Evolutionary conservation across 768 basidiomycete genomes (phyloP).

Genomic region (Lactifluus echinatus): DNA sequence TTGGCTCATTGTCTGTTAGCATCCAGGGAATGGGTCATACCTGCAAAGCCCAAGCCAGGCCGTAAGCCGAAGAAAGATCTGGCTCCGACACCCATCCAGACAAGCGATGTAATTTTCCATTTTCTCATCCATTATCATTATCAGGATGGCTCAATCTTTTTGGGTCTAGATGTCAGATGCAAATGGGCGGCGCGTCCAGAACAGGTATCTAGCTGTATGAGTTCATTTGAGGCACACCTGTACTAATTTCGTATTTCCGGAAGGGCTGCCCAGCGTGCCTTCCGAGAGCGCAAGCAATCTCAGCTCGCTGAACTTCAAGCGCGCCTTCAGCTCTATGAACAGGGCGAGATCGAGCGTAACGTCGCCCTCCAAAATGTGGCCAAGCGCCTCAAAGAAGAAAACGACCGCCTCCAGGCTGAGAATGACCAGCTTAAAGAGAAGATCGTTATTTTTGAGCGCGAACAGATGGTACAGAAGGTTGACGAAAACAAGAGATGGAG

Average conservation of each 20-base stretch:
- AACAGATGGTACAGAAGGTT: constrained; percentile 20
- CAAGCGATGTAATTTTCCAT: constrained; percentile 39
- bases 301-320: constrained; percentile 84
- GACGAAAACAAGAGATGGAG: constrained; percentile 51
- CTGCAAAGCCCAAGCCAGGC: constrained; percentile 79
- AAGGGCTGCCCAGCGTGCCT: constrained; percentile 84
- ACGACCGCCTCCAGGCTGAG: constrained; percentile 62
- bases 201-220: constrained; percentile 36
- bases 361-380: constrained; percentile 76
- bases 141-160: constrained; percentile 16
- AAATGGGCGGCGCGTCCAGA: constrained; percentile 67
- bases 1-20: constrained; percentile 34
- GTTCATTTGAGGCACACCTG: no score
- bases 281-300: constrained; percentile 82
- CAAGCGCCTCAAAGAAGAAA: constrained; percentile 81
- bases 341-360: constrained; percentile 85
- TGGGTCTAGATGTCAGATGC: constrained; percentile 32
- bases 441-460: constrained; percentile 26
- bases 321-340: constrained; percentile 75
- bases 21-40: constrained; percentile 86
- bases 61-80: constrained; percentile 77
- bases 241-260: neutral
- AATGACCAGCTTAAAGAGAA: constrained; percentile 48
- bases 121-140: neutral
- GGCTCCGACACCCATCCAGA: constrained; percentile 30